These are phyloP conservation scores for Solanum stenotomum DNA, from an alignment of 257 asterid genomes.

Conservation along the genomic window DNA sequence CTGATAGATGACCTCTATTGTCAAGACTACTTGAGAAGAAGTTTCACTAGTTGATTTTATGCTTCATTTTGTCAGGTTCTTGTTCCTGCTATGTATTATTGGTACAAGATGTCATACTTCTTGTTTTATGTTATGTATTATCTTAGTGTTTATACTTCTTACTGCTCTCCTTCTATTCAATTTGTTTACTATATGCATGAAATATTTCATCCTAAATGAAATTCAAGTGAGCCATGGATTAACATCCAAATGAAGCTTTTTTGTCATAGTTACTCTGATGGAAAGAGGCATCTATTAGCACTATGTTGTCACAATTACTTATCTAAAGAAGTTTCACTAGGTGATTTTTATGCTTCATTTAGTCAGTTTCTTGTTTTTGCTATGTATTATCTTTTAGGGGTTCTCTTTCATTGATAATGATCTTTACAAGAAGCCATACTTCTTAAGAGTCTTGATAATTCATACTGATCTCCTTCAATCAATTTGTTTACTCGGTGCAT, in stretches of 20 bases:
- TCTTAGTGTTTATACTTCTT: not conserved
- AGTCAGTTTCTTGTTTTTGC: not conserved
- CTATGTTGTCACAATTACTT: not conserved
- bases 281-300: not conserved
- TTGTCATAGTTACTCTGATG: not conserved
- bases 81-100: not conserved
- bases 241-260: not conserved
- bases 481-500: not conserved
- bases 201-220: not conserved
- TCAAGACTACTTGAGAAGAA: not conserved
- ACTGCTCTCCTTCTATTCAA: not conserved
- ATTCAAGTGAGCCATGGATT: not conserved
- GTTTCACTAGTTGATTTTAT: not conserved
- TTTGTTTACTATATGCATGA: not conserved
- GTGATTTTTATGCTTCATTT: not conserved
- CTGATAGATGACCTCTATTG: not conserved
- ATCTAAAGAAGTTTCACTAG: not conserved
- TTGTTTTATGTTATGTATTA: not conserved
- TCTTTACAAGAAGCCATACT: not conserved
- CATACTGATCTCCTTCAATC: not conserved
- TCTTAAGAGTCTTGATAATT: not conserved
- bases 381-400: not conserved
- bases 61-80: not conserved
- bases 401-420: not conserved
- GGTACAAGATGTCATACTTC: not conserved